Evolutionary conservation across 140 eudicot genomes (phyloP), one percentile per base, ranked within the genome.

Genomic region (Bidens hawaiensis): DNA sequence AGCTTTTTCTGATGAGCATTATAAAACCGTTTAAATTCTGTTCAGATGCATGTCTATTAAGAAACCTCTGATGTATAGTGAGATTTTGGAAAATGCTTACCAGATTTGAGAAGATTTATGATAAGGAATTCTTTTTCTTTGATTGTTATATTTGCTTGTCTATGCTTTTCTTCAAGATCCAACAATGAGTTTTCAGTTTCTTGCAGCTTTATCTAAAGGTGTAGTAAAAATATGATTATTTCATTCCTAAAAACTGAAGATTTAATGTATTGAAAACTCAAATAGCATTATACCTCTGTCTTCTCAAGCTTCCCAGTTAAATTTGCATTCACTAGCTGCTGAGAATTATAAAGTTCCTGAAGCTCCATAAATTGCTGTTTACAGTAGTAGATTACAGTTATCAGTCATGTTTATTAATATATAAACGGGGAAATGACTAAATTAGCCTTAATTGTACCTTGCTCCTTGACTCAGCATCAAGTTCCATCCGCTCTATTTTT

Each of bases 401-500:
- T 61, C 23, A 64, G 43, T 22, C 40, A 4, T 16, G 3, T 18
- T 14, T 28, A 41, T 9, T 23, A 31, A 21, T 16, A 55, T 60
- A 53, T 16, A 38, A 22, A 38, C n/a, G 31, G 64, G 17, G 6
- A 57, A 24, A 50, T 13, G 14, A 59, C 4, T n/a, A 6, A 36
- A 15, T 17, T 54, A 12, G 51, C 14, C 0, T 71, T 27, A 49
- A 33, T n/a, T 54, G 10, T 94, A 94, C 99, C 99, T 94, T 94
- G 75, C 94, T 94, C 73, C 82, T 83, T 36, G 97, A 81, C 42
- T 94, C 99, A 22, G 71, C 72, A 78, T 94, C 99, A 72, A 83
- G 86, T 64, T 94, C 97, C 99, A 94, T 94, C 1, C 87, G 85
- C 75, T 94, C 99, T 57, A 94, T 90, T 60, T 85, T 94, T 72